These are phyloP conservation scores for Elsinoe necatrix DNA, from an alignment of 2,329 filamentous ascomycete genomes.

Conservation along the genomic window DNA sequence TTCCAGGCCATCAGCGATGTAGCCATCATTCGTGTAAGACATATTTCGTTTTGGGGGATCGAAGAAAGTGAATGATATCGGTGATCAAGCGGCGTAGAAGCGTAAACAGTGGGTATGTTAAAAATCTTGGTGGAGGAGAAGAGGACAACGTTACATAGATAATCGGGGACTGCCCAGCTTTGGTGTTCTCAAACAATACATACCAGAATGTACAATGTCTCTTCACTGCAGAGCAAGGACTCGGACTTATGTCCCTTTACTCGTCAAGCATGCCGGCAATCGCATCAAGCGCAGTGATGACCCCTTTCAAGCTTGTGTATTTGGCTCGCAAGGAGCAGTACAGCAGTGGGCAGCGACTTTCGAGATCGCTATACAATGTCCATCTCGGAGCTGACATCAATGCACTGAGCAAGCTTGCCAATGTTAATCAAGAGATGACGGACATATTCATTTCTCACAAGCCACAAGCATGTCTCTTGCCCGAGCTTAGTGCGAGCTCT, in stretches of 20 bases:
- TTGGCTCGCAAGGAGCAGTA: not conserved
- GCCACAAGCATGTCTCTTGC: not conserved
- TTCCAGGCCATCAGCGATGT: not conserved
- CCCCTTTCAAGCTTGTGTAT: not conserved
- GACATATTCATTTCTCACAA: not conserved
- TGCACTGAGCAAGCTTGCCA: not conserved
- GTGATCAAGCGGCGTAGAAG: no score
- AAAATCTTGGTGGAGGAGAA: no score
- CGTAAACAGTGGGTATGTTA: no score
- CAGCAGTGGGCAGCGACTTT: not conserved
- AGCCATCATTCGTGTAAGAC: constrained; percentile 6
- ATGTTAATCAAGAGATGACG: not conserved
- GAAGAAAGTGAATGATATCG: not conserved
- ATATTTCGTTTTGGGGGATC: not conserved
- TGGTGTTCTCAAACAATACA: no score
- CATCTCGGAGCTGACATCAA: not conserved
- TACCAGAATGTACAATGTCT: no score
- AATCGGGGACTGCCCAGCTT: no score
- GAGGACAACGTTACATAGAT: no score
- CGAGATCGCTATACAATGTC: not conserved
- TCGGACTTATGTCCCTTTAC: no score
- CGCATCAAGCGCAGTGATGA: not conserved
- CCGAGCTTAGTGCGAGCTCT: constrained; percentile 18
- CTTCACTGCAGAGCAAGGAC: no score
- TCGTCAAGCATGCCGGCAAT: not conserved